Evolutionary conservation across 2,329 filamentous ascomycete species (phyloP).

Genomic region (Fusarium sterilihyphosum): DNA sequence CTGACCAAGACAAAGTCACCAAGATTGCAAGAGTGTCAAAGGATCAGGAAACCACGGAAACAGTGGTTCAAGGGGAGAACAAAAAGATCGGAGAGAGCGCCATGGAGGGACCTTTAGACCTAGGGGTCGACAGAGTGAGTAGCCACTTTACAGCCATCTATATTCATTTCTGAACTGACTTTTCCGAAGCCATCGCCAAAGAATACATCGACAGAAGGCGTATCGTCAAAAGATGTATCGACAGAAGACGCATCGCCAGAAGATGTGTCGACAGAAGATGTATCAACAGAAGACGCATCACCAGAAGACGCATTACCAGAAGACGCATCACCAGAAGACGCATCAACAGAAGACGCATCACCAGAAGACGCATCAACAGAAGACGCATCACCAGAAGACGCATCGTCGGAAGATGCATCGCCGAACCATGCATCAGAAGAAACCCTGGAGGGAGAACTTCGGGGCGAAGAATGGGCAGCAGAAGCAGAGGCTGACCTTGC

Average conservation of each 20-base stretch:
- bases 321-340: no score
- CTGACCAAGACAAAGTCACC: background rate
- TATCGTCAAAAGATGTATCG: no score
- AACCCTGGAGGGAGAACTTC: background rate
- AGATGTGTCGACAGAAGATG: background rate
- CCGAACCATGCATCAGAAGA: background rate
- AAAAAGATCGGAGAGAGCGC: accelerated
- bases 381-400: no score
- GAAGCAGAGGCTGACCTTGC: background rate
- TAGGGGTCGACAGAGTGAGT: background rate
- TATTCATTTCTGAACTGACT: background rate
- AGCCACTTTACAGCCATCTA: background rate
- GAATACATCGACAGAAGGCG: background rate
- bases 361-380: no score
- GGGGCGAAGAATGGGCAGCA: accelerated
- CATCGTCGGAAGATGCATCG: background rate
- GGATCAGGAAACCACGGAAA: background rate
- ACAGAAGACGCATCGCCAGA: no score
- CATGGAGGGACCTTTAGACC: background rate
- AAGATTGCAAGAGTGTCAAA: background rate
- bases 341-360: no score
- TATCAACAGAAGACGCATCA: background rate
- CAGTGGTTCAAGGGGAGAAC: accelerated
- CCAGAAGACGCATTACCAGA: no score
- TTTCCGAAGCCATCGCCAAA: background rate